A percentile compares a stretch with the other conserved stretches of the same genome.
phyloP scores from a whole-genome alignment of 225 moss, liverwort and hornwort species.

The Lunularia cruciata region DNA sequence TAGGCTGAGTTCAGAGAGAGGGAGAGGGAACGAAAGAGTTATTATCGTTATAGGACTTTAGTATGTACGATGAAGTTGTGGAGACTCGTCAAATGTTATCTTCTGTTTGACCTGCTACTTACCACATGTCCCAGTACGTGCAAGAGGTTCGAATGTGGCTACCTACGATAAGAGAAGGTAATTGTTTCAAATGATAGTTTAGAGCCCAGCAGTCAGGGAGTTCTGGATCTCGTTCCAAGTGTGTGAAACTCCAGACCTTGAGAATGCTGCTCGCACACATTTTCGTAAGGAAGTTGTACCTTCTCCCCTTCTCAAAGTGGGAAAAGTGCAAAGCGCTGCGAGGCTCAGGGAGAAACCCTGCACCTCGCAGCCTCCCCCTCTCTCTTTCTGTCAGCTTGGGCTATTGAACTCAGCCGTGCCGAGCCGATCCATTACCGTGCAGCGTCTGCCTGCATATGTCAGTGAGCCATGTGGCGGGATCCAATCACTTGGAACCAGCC shows the following conservation, averaged over 20 bases:
- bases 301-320: not conserved
- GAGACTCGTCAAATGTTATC: not conserved
- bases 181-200: not conserved
- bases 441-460: slow-evolving; percentile 1
- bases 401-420: not conserved
- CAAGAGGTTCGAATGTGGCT: not conserved
- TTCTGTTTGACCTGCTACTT: slow-evolving; percentile 2
- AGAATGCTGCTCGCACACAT: not conserved
- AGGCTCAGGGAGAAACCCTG: too few species aligned
- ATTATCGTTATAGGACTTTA: not conserved
- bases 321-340: slow-evolving; percentile 4
- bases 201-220: not conserved
- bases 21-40: too few species aligned
- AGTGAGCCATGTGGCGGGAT: not conserved
- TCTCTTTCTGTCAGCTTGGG: not conserved
- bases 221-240: not conserved
- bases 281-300: slow-evolving; percentile 3
- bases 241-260: not conserved
- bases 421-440: not conserved
- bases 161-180: not conserved
- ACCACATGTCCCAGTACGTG: slow-evolving; percentile 8
- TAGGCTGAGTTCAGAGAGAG: not conserved
- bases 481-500: not conserved
- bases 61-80: not conserved
- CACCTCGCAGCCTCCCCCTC: too few species aligned